Evolutionary conservation across 2,329 filamentous ascomycete species (phyloP), one percentile per base, ranked within the genome.

Genomic region (Apiospora kogelbergensis): DNA sequence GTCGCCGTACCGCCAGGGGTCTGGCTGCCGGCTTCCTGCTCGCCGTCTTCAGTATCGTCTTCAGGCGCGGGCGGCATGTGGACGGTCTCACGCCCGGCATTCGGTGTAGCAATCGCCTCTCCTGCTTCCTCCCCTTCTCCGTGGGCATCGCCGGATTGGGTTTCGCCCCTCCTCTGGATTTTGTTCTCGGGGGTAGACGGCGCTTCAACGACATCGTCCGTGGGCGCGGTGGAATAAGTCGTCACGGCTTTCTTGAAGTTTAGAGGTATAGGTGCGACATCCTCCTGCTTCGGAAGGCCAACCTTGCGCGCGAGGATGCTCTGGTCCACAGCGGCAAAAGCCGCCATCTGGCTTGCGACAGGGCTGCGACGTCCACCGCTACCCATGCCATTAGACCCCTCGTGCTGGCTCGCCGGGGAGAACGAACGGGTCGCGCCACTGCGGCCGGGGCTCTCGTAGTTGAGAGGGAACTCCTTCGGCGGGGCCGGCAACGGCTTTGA

Each of bases 311-410:
- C 82, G 0, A 91, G 81, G 63, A 90, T 90, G 64, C 84, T 86
- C 75, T 90, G 88, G 69, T 91, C 89, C 26, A 90, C 83, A 1
- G 88, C 88, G n/a, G 88, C 85, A 77, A 90, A 91, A 0, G 87
- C 88, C 10, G 87, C 86, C 48, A 83, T 82, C 73, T 90, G 88
- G 71, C 84, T 86, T 13, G 81, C 80, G 3, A 85, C 79, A 2
- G 81, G 75, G 15, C 78, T 77, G 42, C 79, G 79, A 17, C 73
- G 71, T 11, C 71, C 73, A 33, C 33, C 33, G 11, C 40, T 42
- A 6, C 78, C 72, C 7, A 73, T 68, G 17, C 40, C 40, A 13
- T 73, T 72, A 3, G 74, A 70, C 17, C 73, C 74, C 26, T 78
- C 77, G 17, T 74, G 76, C 20, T 74, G 53, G 68, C 80, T 81